phyloP scores from a whole-genome alignment of 768 basidiomycete genomes.

The Zangia roseola region DNA sequence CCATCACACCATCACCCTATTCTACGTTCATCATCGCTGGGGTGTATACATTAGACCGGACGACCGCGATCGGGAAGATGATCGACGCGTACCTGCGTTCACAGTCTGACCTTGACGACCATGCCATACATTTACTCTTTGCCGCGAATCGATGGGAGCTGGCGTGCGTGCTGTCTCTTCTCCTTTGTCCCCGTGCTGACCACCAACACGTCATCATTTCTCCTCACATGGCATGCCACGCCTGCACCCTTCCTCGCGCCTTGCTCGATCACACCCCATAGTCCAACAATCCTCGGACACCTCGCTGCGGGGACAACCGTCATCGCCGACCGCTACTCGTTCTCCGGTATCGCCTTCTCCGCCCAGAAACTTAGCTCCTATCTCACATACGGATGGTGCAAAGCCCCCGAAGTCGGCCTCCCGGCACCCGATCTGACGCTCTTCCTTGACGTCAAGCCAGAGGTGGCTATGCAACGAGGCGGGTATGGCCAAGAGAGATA shows the following conservation, averaged over 20 bases:
- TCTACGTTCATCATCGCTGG: background rate
- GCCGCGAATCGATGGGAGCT: conserved; percentile 97
- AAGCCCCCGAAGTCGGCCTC: conserved; percentile 79
- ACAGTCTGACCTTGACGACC: conserved; percentile 85
- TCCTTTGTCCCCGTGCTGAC: background rate
- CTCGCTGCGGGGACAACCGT: conserved; percentile 67
- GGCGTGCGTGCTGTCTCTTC: conserved; percentile 58
- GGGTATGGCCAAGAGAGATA: conserved; percentile 89
- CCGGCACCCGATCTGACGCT: conserved; percentile 87
- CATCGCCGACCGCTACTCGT: conserved; percentile 92
- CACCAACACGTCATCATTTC: background rate
- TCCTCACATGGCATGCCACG: too few relatives aligned
- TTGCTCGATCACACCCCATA: too few relatives aligned
- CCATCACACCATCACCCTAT: too few relatives aligned
- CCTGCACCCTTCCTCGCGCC: too few relatives aligned
- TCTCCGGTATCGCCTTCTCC: conserved; percentile 93
- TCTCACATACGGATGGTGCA: conserved; percentile 81
- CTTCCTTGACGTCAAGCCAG: conserved; percentile 81
- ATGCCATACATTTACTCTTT: conserved; percentile 90
- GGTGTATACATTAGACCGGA: conserved; percentile 68
- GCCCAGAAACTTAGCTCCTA: conserved; percentile 46
- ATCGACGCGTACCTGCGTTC: conserved; percentile 90
- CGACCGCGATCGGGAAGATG: conserved; percentile 87
- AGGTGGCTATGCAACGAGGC: conserved; percentile 62
- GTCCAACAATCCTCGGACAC: conserved; percentile 58